These are phyloP conservation scores for Leccinum subspadiceum DNA, from an alignment of 1,284 basidiomycete genomes.

Conservation along the genomic window DNA sequence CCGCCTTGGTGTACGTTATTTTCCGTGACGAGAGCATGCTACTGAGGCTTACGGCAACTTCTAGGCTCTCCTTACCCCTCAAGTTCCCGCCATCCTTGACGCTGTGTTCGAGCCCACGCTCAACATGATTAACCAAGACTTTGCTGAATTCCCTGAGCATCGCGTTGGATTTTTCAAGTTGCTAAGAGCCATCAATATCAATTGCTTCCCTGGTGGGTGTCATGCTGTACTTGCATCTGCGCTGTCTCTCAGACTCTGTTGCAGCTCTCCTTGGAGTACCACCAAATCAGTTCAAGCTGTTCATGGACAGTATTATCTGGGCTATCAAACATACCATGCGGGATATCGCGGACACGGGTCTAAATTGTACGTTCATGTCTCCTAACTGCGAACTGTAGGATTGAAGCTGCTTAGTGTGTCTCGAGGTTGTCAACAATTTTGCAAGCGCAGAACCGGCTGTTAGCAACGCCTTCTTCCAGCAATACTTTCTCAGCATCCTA, in stretches of 20 bases:
- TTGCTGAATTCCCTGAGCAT: constrained; percentile 97
- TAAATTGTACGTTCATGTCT: constrained; percentile 64
- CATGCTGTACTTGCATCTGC: not conserved
- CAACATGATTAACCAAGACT: constrained; percentile 99
- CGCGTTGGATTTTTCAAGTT: constrained; percentile 98
- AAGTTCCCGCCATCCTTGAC: constrained; percentile 95
- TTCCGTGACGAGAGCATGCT: not conserved
- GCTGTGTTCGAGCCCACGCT: constrained; percentile 98
- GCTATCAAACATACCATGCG: constrained; percentile 99
- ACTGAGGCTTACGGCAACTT: constrained; percentile 14
- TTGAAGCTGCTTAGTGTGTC: constrained; percentile 61
- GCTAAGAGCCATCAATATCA: constrained; percentile 87
- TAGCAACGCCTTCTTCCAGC: constrained; percentile 82
- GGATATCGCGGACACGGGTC: constrained; percentile 94
- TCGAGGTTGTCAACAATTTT: constrained; percentile 97
- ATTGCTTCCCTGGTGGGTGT: constrained; percentile 89
- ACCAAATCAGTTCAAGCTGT: constrained; percentile 93
- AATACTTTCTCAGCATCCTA: constrained; percentile 91
- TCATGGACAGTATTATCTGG: constrained; percentile 99
- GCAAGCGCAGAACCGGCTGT: constrained; percentile 77
- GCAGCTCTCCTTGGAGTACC: constrained; percentile 84
- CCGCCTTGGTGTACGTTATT: constrained; percentile 72
- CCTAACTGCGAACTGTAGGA: not conserved
- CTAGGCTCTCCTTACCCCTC: constrained; percentile 83
- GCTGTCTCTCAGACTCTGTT: constrained; percentile 7